A percentile compares a stretch with the other conserved stretches of the same genome.
Evolutionary conservation across 345 rosid genomes (phyloP).

Genomic region (Leavenworthia alabamica): DNA sequence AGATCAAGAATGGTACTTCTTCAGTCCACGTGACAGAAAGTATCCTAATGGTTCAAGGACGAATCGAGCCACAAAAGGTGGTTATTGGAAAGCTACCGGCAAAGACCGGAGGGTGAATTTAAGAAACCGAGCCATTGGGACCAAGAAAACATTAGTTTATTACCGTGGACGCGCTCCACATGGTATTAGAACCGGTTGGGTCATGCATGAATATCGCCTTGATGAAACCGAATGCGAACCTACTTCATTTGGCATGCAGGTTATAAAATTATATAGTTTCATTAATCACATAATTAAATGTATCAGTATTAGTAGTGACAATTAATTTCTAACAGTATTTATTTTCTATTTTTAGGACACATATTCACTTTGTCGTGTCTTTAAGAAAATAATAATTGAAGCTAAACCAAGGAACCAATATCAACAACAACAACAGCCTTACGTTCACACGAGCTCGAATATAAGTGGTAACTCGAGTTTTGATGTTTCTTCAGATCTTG

Average conservation of each 20-base stretch:
- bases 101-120: constrained; percentile 86
- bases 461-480: constrained; percentile 38
- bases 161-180: constrained; percentile 98
- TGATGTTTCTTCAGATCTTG: constrained; percentile 39
- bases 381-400: constrained; percentile 52
- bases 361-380: constrained; percentile 89
- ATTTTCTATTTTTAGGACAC: constrained; percentile 48
- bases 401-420: constrained; percentile 55
- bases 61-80: constrained; percentile 87
- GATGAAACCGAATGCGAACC: constrained; percentile 77
- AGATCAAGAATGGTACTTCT: constrained; percentile 95
- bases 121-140: constrained; percentile 61
- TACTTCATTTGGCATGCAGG: constrained; percentile 62
- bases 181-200: constrained; percentile 89
- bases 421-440: constrained; percentile 13
- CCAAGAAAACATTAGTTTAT: constrained; percentile 92
- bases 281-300: not conserved
- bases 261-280: constrained; percentile 10
- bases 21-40: constrained; percentile 91
- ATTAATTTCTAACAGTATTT: not conserved
- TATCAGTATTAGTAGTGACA: not conserved
- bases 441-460: constrained; percentile 21
- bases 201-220: constrained; percentile 96
- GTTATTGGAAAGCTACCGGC: constrained; percentile 98
- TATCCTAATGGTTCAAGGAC: constrained; percentile 95